A percentile compares a stretch with the other conserved stretches of the same genome.
Evolutionary conservation across 169 alveolate species (phyloP).

Genomic region (Plasmodium gaboni): DNA sequence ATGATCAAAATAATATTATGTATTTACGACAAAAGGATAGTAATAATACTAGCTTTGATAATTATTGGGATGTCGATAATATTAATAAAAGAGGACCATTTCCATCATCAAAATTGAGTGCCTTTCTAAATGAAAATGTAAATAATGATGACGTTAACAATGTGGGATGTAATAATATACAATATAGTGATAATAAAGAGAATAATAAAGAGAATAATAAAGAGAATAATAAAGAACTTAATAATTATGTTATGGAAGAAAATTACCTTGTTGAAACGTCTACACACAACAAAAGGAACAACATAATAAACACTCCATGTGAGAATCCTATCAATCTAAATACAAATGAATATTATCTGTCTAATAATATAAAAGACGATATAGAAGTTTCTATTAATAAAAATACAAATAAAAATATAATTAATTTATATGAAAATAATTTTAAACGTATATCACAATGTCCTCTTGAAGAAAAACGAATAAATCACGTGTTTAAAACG

Average conservation of each 20-base stretch:
- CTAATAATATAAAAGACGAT: neutral
- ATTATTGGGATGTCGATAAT: too few relatives aligned
- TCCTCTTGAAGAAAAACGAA: neutral
- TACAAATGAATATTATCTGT: too few relatives aligned
- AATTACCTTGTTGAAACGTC: neutral
- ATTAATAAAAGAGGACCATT: too few relatives aligned
- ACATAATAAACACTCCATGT: too few relatives aligned
- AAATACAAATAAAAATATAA: neutral
- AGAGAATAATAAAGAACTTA: neutral
- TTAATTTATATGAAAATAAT: constrained; percentile 41
- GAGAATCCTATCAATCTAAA: too few relatives aligned
- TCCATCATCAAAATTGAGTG: too few relatives aligned
- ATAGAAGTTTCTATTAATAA: neutral
- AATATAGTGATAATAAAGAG: neutral
- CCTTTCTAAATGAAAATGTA: neutral
- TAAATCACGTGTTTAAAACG: neutral
- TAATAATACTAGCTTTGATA: too few relatives aligned
- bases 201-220: neutral
- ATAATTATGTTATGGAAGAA: neutral
- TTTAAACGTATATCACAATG: constrained; percentile 2
- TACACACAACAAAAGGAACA: too few relatives aligned
- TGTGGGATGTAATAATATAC: neutral
- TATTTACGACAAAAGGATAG: too few relatives aligned
- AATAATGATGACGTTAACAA: neutral
- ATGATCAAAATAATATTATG: too few relatives aligned